Evolutionary conservation across 495 filamentous ascomycete genomes (phyloP), one percentile per base, ranked within the genome.

Genomic region (Penicillium turbatum): DNA sequence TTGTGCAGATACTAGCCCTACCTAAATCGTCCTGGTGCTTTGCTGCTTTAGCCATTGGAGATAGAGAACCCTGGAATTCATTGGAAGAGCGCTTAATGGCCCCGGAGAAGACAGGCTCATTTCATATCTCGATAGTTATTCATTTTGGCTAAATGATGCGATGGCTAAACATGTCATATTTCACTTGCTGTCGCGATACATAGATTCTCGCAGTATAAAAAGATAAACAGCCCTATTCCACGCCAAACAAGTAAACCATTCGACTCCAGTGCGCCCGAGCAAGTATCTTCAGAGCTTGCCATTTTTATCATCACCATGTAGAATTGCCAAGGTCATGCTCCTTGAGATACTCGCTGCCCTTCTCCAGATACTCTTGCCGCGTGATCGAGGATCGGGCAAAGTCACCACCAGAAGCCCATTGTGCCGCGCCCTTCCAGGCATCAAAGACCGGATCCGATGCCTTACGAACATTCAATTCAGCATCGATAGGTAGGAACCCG

Each of bases 401-500:
- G 6, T 67, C 69, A 19, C 64, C 53, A 17, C 69, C 65, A 15
- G 71, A 70, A 13, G 77, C 74, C 91, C 92, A 97, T 54, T 83
- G 79, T 27, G 92, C 92, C 0, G 92, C 92, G 19, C 92, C 92
- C 65, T 80, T 87, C 92, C 92, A 97, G 0, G 92, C 88, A 76
- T 97, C 93, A 16, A 93, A 73, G 9, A 90, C 66, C 1, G 87
- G 80, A 63, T 96, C 83, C 13, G 70, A 66, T 0, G 93, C 93
- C 27, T 79, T 79, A 24, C 92, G 78, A 21, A 95, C 81, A 11
- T 60, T 63, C 30, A 97, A 63, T 21, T 75, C 69, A 12, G 79
- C 66, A n/a, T 83, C 87, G 6, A 84, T 72, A 2, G 90, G 90
- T 54, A 97, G 66, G 32, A 87, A 79, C 11, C 84, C 82, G 15